These are phyloP conservation scores for Erysimum cheiranthoides DNA, from an alignment of 345 rosid species.

Conservation along the genomic window DNA sequence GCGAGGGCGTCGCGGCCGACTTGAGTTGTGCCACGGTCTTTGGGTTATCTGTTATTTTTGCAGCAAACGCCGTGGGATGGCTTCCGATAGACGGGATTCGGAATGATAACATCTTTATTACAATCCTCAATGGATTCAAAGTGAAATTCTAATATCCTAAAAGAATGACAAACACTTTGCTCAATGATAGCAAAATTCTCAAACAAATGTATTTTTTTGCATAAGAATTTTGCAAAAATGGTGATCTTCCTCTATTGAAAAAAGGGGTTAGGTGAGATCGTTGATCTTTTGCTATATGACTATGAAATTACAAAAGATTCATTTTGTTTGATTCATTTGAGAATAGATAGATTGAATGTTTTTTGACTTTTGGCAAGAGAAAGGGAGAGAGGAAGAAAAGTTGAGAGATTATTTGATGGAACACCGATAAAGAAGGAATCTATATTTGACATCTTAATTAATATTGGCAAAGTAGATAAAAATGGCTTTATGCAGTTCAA, in stretches of 20 bases:
- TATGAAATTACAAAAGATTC: conserved; percentile 5
- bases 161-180: conserved; percentile 15
- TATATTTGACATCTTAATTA: conserved; percentile 42
- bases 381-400: not conserved
- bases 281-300: not conserved
- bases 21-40: conserved; percentile 50
- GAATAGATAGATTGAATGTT: not conserved
- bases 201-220: not conserved
- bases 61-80: conserved; percentile 47
- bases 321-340: conserved; percentile 26
- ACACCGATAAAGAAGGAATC: conserved; percentile 38
- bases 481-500: conserved; percentile 27
- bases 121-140: conserved; percentile 4
- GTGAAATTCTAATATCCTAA: not conserved
- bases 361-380: conserved; percentile 33
- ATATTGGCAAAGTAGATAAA: conserved; percentile 32
- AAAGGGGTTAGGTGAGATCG: not conserved
- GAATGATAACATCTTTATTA: conserved; percentile 41
- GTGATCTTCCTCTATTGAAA: conserved; percentile 3
- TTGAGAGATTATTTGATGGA: conserved; percentile 31
- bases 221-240: conserved; percentile 15
- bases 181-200: conserved; percentile 3
- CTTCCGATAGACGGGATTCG: conserved; percentile 32
- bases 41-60: conserved; percentile 62
- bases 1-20: conserved; percentile 51